These are phyloP conservation scores for Trichoderma afroharzianum DNA, from an alignment of 2,329 filamentous ascomycete species.

Conservation along the genomic window DNA sequence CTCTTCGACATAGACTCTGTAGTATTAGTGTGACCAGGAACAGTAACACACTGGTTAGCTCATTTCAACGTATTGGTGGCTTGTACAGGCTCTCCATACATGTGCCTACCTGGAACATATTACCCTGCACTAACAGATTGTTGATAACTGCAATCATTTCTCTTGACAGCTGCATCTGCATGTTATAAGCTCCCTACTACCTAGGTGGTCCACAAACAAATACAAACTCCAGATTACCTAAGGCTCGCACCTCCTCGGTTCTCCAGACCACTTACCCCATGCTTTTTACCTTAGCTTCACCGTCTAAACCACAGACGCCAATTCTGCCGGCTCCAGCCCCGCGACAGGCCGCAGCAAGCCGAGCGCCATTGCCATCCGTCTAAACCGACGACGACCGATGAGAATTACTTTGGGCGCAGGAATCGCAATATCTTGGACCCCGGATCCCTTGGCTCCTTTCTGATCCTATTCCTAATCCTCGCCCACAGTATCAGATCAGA, in stretches of 20 bases:
- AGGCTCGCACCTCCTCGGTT: not conserved
- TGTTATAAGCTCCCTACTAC: too few relatives aligned
- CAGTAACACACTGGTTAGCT: not conserved
- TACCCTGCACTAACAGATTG: not conserved
- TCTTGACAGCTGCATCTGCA: not conserved
- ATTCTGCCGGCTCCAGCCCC: conserved; percentile 23
- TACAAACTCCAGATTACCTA: not conserved
- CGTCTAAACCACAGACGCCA: not conserved
- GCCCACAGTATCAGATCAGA: not conserved
- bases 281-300: not conserved
- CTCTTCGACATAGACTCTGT: not conserved
- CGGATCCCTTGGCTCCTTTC: conserved; percentile 19
- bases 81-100: not conserved
- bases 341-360: conserved; percentile 38
- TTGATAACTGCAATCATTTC: not conserved
- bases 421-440: conserved; percentile 8
- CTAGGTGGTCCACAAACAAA: not conserved
- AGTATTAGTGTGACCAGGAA: not conserved
- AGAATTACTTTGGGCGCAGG: not conserved
- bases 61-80: not conserved
- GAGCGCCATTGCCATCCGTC: conserved; percentile 28
- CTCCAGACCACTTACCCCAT: conserved; percentile 1
- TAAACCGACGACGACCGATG: conserved; percentile 21
- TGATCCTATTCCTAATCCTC: not conserved
- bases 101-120: not conserved